Base-by-base conservation (phyloP, 345 rosid species). In the Aegle marmelos region DNA sequence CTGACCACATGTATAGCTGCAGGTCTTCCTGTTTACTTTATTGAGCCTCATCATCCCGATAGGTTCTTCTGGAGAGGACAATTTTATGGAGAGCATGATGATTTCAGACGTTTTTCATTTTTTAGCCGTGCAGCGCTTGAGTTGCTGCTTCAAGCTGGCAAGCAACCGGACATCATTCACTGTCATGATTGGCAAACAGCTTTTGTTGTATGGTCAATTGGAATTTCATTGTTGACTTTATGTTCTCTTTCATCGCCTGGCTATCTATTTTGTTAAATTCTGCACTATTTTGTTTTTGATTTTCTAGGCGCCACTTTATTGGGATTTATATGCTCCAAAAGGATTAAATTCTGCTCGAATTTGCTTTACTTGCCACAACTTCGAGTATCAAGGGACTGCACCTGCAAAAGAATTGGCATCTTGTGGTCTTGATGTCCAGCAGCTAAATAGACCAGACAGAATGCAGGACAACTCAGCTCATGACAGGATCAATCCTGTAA, bases 111-210 rank as follows among this genome's bases (percentile, higher is more conserved):
- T 63, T 96, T 96, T 83, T 96, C 98, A 30, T 96, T 78, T 85
- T 96, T 96, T 75, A 93, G 99, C 82, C 97, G 98, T 31, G 97
- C 97, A 68, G 99, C 99, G 10, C 90, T 96, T 70, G 97, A 96
- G 88, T 85, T 93, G 86, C 92, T 96, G 82, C 90, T 89, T 80
- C 97, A 88, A 86, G 83, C 97, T 66, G 97, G 98, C 78, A 93
- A 96, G 85, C 91, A 85, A 83, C 99, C 99, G 2, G 98, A 96
- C 85, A 92, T 96, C 80, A 92, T 96, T 63, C 99, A 96, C 81
- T 96, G 98, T 83, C 99, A 96, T 79, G 99, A 96, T 83, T 96
- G 99, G 99, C 99, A 96, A 89, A 93, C 99, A 72, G 98, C 99
- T 78, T 96, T 96, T 85, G 92, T 96, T 76, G 98, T 95, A 92